Percentiles rank a stretch among this genome's conserved stretches.
Conservation (phyloP, 148 eudicot species). For the Dianthus caryophyllus region DNA sequence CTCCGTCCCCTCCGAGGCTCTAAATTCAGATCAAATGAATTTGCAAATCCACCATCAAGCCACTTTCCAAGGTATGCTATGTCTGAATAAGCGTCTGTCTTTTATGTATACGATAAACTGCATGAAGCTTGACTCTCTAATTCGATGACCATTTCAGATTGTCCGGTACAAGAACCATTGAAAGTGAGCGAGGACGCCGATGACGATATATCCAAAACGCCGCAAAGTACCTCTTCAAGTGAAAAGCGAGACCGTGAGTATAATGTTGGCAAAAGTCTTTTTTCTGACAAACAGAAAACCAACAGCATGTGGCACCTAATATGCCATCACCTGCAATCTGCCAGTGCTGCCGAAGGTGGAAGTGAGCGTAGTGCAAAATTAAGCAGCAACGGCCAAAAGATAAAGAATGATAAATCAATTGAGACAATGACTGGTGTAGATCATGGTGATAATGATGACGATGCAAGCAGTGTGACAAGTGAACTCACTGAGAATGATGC, state of each 20-base stretch:
- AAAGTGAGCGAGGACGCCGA: slow-evolving; percentile 17
- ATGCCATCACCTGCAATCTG: slow-evolving; percentile 65
- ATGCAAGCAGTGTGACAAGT: slow-evolving; percentile 41
- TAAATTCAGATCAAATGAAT: slow-evolving; percentile 7
- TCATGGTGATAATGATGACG: slow-evolving; percentile 23
- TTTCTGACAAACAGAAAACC: slow-evolving; percentile 43
- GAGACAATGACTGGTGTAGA: slow-evolving; percentile 16
- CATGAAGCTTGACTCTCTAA: slow-evolving; percentile 6
- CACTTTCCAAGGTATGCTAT: slow-evolving; percentile 26
- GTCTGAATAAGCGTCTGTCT: slow-evolving; percentile 1
- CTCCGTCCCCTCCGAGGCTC: background rate
- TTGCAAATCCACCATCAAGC: slow-evolving; percentile 20
- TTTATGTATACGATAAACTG: background rate
- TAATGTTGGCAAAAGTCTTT: slow-evolving; percentile 13
- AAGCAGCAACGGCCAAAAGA: background rate
- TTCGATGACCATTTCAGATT: slow-evolving; percentile 21
- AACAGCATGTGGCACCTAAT: slow-evolving; percentile 84
- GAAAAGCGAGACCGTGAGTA: slow-evolving; percentile 19
- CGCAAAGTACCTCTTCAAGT: slow-evolving; percentile 5
- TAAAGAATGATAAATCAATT: background rate
- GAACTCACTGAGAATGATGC: slow-evolving; percentile 68
- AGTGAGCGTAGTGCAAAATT: slow-evolving; percentile 21
- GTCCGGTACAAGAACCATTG: slow-evolving; percentile 16
- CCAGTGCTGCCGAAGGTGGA: slow-evolving; percentile 43
- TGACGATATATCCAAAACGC: background rate